phyloP scores from a whole-genome alignment of 208 protist species.

The Leishmania guyanensis region DNA sequence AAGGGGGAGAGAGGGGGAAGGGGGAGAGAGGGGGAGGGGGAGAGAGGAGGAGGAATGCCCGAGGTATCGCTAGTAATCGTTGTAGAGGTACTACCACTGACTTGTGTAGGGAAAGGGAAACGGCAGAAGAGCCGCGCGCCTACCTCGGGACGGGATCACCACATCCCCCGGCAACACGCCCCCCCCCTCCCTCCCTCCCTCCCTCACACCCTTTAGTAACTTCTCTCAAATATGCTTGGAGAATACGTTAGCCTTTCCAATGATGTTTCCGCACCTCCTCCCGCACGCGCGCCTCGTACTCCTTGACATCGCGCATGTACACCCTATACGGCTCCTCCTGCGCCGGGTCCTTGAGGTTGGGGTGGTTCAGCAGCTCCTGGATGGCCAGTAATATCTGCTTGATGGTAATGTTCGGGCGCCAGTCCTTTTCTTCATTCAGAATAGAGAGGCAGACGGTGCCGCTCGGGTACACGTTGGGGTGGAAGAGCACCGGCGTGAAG shows the following conservation, averaged over 20 bases:
- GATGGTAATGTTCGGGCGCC: slow-evolving; percentile 98
- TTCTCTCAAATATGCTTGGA: background rate
- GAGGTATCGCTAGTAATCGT: background rate
- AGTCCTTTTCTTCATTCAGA: slow-evolving; percentile 99
- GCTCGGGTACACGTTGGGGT: slow-evolving; percentile 99
- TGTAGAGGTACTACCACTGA: background rate
- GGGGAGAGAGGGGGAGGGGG: no score
- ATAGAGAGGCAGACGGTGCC: slow-evolving; percentile 99
- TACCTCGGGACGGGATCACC: no score
- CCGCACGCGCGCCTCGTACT: slow-evolving; percentile 87
- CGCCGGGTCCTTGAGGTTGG: slow-evolving; percentile 98
- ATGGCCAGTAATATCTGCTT: slow-evolving; percentile 99
- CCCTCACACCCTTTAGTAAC: background rate
- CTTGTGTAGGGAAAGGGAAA: background rate
- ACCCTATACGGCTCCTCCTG: slow-evolving; percentile 96
- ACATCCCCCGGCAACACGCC: background rate
- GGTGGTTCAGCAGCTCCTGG: slow-evolving; percentile 97
- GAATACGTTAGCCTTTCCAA: slow-evolving; percentile 26
- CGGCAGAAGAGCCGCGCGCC: background rate
- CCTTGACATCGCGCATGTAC: slow-evolving; percentile 79
- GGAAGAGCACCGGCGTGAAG: slow-evolving; percentile 97
- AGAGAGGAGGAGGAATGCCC: background rate
- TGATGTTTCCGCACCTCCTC: slow-evolving; percentile 85
- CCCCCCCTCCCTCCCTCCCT: background rate
- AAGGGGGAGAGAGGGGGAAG: background rate